Percentiles rank a stretch among this genome's conserved stretches.
These are phyloP conservation scores for Pleurotus ostreatus DNA, from an alignment of 768 basidiomycete species.

Conservation along the genomic window DNA sequence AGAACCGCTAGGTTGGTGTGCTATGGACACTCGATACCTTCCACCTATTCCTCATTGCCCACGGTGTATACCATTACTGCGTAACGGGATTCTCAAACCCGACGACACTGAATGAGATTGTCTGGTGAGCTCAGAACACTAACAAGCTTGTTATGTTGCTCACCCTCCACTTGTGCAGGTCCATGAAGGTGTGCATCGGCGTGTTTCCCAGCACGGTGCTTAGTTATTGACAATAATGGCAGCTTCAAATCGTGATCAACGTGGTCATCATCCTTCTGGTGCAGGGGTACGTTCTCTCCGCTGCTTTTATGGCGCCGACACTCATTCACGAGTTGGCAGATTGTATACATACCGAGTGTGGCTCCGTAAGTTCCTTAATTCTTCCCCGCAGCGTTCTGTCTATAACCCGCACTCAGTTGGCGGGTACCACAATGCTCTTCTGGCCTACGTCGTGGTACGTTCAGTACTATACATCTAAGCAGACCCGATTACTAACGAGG, in stretches of 20 bases:
- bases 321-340: background rate
- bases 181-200: background rate
- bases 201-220: background rate
- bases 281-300: slow-evolving; percentile 17
- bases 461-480: background rate
- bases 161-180: background rate
- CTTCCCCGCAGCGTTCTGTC: background rate
- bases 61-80: slow-evolving; percentile 24
- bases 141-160: background rate
- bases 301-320: background rate
- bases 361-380: background rate
- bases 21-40: slow-evolving; percentile 22
- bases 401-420: background rate
- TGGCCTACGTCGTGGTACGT: slow-evolving; percentile 1
- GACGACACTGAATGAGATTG: background rate
- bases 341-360: slow-evolving; percentile 4
- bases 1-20: background rate
- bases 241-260: slow-evolving; percentile 23
- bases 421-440: background rate
- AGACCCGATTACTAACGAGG: too few species aligned
- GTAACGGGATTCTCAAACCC: slow-evolving; percentile 20
- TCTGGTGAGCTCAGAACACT: background rate
- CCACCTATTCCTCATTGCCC: slow-evolving; percentile 21
- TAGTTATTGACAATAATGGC: background rate
- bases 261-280: slow-evolving; percentile 23